Evolutionary conservation across 495 filamentous ascomycete genomes (phyloP), one percentile per base, ranked within the genome.

Genomic region (Friedmanniomyces endolithicus): DNA sequence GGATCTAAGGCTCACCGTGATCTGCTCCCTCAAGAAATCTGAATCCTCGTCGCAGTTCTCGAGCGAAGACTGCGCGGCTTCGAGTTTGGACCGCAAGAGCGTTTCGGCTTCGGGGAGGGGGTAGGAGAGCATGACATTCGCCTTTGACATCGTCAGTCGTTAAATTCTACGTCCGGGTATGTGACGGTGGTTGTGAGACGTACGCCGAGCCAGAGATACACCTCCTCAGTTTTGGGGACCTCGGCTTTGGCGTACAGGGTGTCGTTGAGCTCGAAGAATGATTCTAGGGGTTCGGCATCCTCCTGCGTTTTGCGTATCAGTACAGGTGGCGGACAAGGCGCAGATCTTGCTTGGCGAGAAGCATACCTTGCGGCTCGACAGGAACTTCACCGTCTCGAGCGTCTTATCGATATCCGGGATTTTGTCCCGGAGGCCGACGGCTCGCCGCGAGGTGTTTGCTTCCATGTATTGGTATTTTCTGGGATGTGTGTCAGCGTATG

Each of bases 391-490:
- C 41, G 87, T 95, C 33, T 97, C 94, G 59, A 97, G 70, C n/a
- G 94, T 96, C 76, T 95, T 97, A 59, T 85, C 82, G 61, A 98
- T 96, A 68, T 98, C 92, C 0, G 92, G 92, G 63, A 97, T 85
- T 76, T 96, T 98, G 61, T 96, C 92, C 66, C 82, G 85, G 43
- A 97, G 72, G 16, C 89, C 88, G 11, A 75, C 76, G n/a, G 83
- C 82, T 45, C 92, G 81, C 47, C 86, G 75, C 63, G 90, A 82
- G 24, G 87, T 86, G 72, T 95, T 97, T 62, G 84, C 76, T 74
- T 97, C 88, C 92, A 98, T 98, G 72, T 96, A 98, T 69, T 97
- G 94, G 73, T 98, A 98, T 76, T 98, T 97, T 52, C 85, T 90
- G 40, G 39, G 16, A 6, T 35, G 16, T 16, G 16, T 8, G 16